Evolutionary conservation across 2,329 filamentous ascomycete species (phyloP).

Genomic region (Arthroderma sp.): DNA sequence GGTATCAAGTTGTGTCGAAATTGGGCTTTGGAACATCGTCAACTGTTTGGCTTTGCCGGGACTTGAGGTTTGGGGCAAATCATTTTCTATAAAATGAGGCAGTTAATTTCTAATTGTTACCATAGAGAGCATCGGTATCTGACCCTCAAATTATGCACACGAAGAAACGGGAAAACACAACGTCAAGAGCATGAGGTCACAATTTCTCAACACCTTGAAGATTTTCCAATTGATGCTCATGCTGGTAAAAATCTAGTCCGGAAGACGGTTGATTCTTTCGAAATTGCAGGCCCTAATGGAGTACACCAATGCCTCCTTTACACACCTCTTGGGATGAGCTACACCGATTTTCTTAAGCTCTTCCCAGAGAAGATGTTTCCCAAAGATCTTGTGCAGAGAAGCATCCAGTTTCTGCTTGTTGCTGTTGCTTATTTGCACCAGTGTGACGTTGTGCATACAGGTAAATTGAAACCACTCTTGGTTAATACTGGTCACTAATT

Average conservation of each 20-base stretch:
- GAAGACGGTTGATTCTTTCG: background rate
- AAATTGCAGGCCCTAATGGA: background rate
- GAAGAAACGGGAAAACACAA: no score
- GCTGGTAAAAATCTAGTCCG: background rate
- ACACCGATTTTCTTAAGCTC: background rate
- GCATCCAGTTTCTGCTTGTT: conserved; percentile 17
- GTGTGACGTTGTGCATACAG: conserved; percentile 21
- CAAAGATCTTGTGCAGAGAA: conserved; percentile 18
- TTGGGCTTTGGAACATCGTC: conserved; percentile 21
- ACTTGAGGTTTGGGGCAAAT: conserved; percentile 8
- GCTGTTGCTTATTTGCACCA: conserved; percentile 23
- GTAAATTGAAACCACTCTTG: conserved; percentile 6
- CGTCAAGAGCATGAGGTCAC: no score
- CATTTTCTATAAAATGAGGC: no score
- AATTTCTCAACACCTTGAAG: no score
- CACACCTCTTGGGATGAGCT: background rate
- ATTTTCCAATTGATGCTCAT: no score
- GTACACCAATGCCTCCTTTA: background rate
- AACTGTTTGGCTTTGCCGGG: conserved; percentile 19
- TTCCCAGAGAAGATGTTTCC: conserved; percentile 14
- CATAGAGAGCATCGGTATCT: no score
- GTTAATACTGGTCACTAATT: background rate
- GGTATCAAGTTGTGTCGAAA: conserved; percentile 20
- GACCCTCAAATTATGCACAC: no score
- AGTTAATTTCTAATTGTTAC: no score